Evolutionary conservation across 2,329 filamentous ascomycete species (phyloP), one percentile per base, ranked within the genome.

Genomic region (Rhinocladiella mackenziei): DNA sequence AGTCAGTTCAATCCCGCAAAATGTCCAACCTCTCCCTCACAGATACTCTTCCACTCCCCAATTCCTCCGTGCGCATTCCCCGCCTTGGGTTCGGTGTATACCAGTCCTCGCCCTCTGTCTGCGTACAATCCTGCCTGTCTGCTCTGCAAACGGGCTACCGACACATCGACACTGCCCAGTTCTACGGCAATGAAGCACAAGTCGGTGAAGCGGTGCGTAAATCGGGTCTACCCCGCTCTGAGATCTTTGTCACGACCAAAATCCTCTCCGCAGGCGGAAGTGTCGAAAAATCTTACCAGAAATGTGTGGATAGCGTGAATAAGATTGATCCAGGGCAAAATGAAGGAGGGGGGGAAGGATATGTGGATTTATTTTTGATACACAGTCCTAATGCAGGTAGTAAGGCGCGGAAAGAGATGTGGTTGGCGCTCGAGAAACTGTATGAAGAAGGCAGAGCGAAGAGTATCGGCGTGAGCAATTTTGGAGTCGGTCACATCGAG

Each of bases 381-480:
- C 84, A 88, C 61, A 78, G 75, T 45, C 73, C 82, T 9, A 75
- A 71, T 22, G 72, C 70, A 3, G 79, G 80, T 0, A 61, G 68
- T 2, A 66, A 71, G 14, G 72, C 71, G 9, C 68, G 81, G 30
- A 78, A 78, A 63, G 68, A 75, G 51, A 68, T 86, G 60, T 88
- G 83, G 82, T 66, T 70, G 48, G 81, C 79, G 1, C 64, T 88
- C 56, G 82, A 86, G 65, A 75, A 67, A 59, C 62, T 83, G 29
- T 67, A 78, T 47, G 65, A 70, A 10, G 75, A 80, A 52, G 82
- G 81, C 4, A 77, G 72, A 53, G 73, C 77, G 30, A 78, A 73
- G 63, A 74, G 73, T 26, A 86, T 88, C 56, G 84, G 84, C 0
- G 83, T 87, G 39, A 84, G 81, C 61, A 88, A 88, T 58, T 88